phyloP scores from a whole-genome alignment of 176 grass and related monocot species.

The Triticum aestivum region IWGSC_CS_RefSeq_v2.1 NC_057800.1:677066653-677067152 shows the following conservation, averaged over 20 bases:
- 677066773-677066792: neutral
- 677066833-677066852: neutral
- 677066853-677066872: neutral
- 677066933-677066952: neutral
- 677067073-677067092: neutral
- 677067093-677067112: slow-evolving; percentile 7
- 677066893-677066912: neutral
- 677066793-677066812: neutral
- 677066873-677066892: neutral
- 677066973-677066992: slow-evolving; percentile 27
- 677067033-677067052: neutral
- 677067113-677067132: neutral
- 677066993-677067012: neutral
- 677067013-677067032: neutral
- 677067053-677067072: neutral
- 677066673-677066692: neutral
- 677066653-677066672: neutral
- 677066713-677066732: too few relatives aligned
- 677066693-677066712: neutral
- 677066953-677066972: neutral
- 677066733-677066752: too few relatives aligned
- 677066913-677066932: neutral
- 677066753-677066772: too few relatives aligned
- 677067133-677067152: neutral
- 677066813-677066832: neutral